Percentiles rank a stretch among this genome's conserved stretches.
phyloP scores from a whole-genome alignment of 176 grass and related monocot genomes.

The Canna indica region DNA sequence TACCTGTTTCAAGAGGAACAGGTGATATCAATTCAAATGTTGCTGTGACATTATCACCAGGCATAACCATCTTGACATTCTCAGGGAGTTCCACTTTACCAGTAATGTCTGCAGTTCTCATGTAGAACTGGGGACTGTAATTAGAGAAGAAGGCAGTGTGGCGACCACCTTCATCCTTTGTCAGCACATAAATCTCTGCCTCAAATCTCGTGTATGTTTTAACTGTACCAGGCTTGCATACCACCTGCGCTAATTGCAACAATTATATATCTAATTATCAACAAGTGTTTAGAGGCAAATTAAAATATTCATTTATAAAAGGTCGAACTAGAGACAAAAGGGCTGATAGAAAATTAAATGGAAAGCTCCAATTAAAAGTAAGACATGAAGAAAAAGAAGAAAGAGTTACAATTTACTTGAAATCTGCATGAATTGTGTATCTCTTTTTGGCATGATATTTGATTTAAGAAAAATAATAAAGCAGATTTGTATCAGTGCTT shows the following conservation, averaged over 20 bases:
- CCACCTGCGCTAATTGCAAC: slow-evolving; percentile 35
- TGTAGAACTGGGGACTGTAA: slow-evolving; percentile 94
- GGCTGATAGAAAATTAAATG: not conserved
- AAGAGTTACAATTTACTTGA: not conserved
- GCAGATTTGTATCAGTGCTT: not conserved
- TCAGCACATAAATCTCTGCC: slow-evolving; percentile 81
- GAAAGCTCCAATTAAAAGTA: not conserved
- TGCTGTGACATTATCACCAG: slow-evolving; percentile 84
- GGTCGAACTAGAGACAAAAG: too few species aligned
- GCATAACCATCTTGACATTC: slow-evolving; percentile 76
- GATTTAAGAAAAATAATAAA: not conserved
- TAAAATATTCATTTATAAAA: too few species aligned
- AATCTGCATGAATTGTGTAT: not conserved
- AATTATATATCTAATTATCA: too few species aligned
- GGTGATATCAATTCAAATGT: slow-evolving; percentile 68
- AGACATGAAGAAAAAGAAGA: not conserved
- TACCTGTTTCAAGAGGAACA: slow-evolving; percentile 91
- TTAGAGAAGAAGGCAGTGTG: slow-evolving; percentile 78
- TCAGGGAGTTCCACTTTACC: slow-evolving; percentile 65
- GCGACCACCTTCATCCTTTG: slow-evolving; percentile 93
- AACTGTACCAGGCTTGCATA: slow-evolving; percentile 66
- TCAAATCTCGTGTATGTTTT: slow-evolving; percentile 91
- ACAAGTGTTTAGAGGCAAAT: too few species aligned
- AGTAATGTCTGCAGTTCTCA: slow-evolving; percentile 91
- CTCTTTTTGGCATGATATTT: not conserved